Evolutionary conservation across 2,329 filamentous ascomycete genomes (phyloP), one percentile per base, ranked within the genome.

Genomic region (Tolypocladium pustulatum): DNA sequence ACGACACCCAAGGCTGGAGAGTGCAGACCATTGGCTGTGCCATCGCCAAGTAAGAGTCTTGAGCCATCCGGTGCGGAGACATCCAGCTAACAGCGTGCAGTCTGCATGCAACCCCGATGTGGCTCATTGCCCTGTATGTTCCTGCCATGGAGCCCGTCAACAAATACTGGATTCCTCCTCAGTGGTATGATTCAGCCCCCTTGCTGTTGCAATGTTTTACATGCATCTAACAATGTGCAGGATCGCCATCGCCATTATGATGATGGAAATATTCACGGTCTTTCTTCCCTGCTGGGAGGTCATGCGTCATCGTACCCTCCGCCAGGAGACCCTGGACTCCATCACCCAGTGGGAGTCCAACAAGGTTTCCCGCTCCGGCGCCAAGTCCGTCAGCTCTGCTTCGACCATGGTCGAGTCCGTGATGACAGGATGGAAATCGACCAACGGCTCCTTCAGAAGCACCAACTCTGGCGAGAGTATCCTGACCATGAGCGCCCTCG

Each of bases 1-100:
- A 76, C 36, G 85, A 88, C 64, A 84, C 83, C 1, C 81, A 85
- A 62, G 81, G 84, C 55, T 88, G 85, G 85, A 76, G 84, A 9
- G 65, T 80, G 2, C 84, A 87, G 66, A 88, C 84, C 15, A 80
- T 83, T 43, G 71, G 68, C 13, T 80, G 77, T 65, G 73, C 73
- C 54, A 62, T 78, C 57, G 72, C 76, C 38, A 73, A 71, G 75
- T 78, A 60, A 58, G 72, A 68, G 17, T 32, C 13, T 55, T 6
- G 38, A n/a, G 49, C 10, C 32, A 6, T n/a, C 20, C 32, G 8
- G 13, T 3, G 17, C 38, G n/a, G 36, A 22, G 27, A n/a, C n/a
- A 41, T 36, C 22, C 36, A 36, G 34, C 61, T 60, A 53, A 60
- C 57, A n/a, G 15, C 9, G 17, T 30, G 32, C 46, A 84, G 81